phyloP scores from a whole-genome alignment of 2,329 filamentous ascomycete species.

The Xylariaceae sp. region DNA sequence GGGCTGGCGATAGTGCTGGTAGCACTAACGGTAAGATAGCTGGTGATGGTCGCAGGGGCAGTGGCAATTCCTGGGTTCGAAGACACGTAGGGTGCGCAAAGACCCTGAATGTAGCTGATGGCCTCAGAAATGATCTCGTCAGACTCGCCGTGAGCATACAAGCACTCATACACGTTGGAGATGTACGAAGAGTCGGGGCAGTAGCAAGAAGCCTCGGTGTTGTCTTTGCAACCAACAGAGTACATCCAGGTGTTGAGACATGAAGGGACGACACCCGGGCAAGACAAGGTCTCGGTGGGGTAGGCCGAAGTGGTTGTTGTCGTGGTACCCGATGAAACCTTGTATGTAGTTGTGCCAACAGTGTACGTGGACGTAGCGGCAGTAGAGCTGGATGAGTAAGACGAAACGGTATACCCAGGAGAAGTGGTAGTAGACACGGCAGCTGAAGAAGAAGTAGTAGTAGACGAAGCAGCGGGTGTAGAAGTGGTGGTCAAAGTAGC shows the following conservation, averaged over 20 bases:
- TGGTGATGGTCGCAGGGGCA: constrained; percentile 61
- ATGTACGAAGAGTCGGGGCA: constrained; percentile 77
- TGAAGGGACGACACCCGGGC: constrained; percentile 72
- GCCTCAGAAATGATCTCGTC: constrained; percentile 65
- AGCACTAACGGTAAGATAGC: constrained; percentile 53
- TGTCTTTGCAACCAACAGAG: constrained; percentile 70
- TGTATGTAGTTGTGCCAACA: constrained; percentile 2
- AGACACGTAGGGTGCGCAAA: constrained; percentile 73
- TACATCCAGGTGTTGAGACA: constrained; percentile 91
- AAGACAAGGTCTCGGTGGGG: constrained; percentile 46
- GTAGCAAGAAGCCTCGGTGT: constrained; percentile 81
- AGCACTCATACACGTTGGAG: constrained; percentile 73
- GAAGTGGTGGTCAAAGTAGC: constrained; percentile 17
- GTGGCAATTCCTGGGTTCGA: constrained; percentile 84
- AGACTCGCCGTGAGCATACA: constrained; percentile 69
- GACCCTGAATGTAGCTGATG: constrained; percentile 81
- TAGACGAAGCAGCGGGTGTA: constrained; percentile 6
- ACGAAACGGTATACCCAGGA: background rate
- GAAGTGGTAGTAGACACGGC: constrained; percentile 21
- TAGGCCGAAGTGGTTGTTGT: constrained; percentile 21
- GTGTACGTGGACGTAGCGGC: constrained; percentile 3
- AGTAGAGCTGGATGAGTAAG: background rate
- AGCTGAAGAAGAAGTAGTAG: constrained; percentile 15
- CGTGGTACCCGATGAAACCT: constrained; percentile 14
- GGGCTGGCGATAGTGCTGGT: constrained; percentile 37